These are phyloP conservation scores for Actinomortierella ambigua DNA, from an alignment of 371 early-diverging fungal species.

Conservation along the genomic window DNA sequence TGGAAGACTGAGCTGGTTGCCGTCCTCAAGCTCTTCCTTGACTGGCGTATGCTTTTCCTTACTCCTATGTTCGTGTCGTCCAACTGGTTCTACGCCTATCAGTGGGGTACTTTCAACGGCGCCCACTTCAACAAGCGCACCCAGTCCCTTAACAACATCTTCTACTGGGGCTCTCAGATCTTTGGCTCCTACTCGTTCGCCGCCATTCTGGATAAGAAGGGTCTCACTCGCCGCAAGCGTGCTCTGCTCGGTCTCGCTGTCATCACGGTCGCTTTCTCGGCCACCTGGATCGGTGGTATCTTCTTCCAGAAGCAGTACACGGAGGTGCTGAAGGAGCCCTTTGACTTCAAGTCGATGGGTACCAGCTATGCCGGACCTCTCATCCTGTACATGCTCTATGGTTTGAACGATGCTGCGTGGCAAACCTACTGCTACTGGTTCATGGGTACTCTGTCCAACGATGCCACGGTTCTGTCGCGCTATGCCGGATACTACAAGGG, in stretches of 20 bases:
- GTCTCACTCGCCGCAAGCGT: slow-evolving; percentile 55
- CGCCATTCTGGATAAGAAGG: slow-evolving; percentile 58
- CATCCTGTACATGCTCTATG: slow-evolving; percentile 70
- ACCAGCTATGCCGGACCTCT: slow-evolving; percentile 59
- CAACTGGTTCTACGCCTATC: slow-evolving; percentile 81
- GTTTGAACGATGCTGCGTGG: slow-evolving; percentile 71
- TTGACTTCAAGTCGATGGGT: slow-evolving; percentile 39
- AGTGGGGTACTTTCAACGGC: slow-evolving; percentile 51
- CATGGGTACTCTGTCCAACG: slow-evolving; percentile 73
- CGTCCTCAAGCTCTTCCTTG: slow-evolving; percentile 64
- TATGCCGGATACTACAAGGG: slow-evolving; percentile 88
- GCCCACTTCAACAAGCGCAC: slow-evolving; percentile 37
- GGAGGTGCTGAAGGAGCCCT: slow-evolving; percentile 10
- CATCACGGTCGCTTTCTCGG: slow-evolving; percentile 56
- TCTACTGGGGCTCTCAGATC: slow-evolving; percentile 78
- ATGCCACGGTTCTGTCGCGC: slow-evolving; percentile 70
- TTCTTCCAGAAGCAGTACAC: slow-evolving; percentile 62
- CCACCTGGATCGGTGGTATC: slow-evolving; percentile 70
- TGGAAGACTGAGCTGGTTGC: slow-evolving; percentile 60
- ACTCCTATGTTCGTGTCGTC: slow-evolving; percentile 74
- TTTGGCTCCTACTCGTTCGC: slow-evolving; percentile 61
- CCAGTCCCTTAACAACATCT: slow-evolving; percentile 45
- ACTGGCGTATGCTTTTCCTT: slow-evolving; percentile 64
- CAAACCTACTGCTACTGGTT: slow-evolving; percentile 74
- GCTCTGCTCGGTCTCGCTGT: slow-evolving; percentile 57